Conservation (phyloP, 108 stramenopile genomes). For the Stephanodiscus minutulus region DNA sequence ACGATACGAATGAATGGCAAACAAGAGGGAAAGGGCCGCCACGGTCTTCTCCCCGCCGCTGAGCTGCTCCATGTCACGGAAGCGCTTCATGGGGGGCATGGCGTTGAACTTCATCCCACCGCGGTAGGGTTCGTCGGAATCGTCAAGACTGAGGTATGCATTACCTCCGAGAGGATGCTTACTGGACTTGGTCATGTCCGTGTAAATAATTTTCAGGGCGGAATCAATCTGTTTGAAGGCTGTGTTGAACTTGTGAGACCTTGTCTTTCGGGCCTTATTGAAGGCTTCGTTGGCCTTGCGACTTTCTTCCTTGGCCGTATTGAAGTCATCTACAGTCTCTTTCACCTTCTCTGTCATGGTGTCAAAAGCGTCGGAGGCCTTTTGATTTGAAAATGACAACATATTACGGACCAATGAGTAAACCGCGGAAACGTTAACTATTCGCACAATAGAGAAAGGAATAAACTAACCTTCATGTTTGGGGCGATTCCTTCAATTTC, state of each 20-base stretch:
- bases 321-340: constrained; percentile 77
- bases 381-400: neutral
- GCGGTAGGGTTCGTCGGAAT: constrained; percentile 94
- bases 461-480: constrained; percentile 88
- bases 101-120: constrained; percentile 99
- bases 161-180: constrained; percentile 95
- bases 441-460: neutral
- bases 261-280: constrained; percentile 71
- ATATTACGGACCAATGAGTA: neutral
- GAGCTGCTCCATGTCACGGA: constrained; percentile 99
- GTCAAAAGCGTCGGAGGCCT: constrained; percentile 88
- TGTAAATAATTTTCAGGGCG: constrained; percentile 93
- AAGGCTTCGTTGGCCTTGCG: constrained; percentile 78
- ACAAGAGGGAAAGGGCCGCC: constrained; percentile 96
- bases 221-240: constrained; percentile 89
- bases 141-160: constrained; percentile 92
- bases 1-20: constrained; percentile 96
- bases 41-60: constrained; percentile 99
- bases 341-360: constrained; percentile 72
- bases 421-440: neutral
- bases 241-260: constrained; percentile 82
- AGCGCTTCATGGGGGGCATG: constrained; percentile 99
- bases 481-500: constrained; percentile 93
- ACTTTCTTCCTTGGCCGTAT: constrained; percentile 71
- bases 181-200: constrained; percentile 89